Base-by-base conservation (phyloP, 257 asterid genomes). In the Hygrophila difformis region DNA sequence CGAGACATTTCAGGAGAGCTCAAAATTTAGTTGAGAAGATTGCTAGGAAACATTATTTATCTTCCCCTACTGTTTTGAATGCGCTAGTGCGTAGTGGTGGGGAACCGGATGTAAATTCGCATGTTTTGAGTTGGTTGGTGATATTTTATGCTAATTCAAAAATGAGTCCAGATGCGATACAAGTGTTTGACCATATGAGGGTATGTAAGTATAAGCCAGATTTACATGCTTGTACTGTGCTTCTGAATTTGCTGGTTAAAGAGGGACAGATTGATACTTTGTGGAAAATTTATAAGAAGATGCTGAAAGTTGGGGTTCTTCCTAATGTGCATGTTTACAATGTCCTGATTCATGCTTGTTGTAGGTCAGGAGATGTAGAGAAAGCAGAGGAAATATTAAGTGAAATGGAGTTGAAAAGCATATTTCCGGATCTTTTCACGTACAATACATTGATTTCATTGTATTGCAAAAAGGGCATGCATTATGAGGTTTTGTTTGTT, bases 91-190 rank as follows among this genome's bases (percentile, higher is more conserved):
- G 61, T 35, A 39, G 64, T 43, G 39, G 63, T 37, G 56, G 33
- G 23, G 79, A 67, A 37, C 46, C 54, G 7, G 91, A 77, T 51
- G 94, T 85, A 69, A 84, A 77, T 61, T 66, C 91, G 0, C 94
- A 79, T 60, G 82, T 81, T 66, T 64, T 89, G 76, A 85, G 97
- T 53, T 85, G 96, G 96, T 62, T 89, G 78, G 77, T 89, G 66
- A 89, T 85, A 50, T 75, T 68, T 56, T 85, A 79, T 66, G 91
- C 87, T 51, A 75, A 70, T 40, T 69, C 81, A 33, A 85, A 71
- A 74, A 72, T 66, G 77, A 59, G 46, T 18, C 59, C 77, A 1
- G 97, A 85, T 64, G 93, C 97, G 31, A 46, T 82, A 64, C 87
- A 72, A 49, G 96, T 89, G 63, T 75, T 85, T 44, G 91, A 89